phyloP scores from a whole-genome alignment of 768 basidiomycete genomes.

The Psilocybe tampanensis region DNA sequence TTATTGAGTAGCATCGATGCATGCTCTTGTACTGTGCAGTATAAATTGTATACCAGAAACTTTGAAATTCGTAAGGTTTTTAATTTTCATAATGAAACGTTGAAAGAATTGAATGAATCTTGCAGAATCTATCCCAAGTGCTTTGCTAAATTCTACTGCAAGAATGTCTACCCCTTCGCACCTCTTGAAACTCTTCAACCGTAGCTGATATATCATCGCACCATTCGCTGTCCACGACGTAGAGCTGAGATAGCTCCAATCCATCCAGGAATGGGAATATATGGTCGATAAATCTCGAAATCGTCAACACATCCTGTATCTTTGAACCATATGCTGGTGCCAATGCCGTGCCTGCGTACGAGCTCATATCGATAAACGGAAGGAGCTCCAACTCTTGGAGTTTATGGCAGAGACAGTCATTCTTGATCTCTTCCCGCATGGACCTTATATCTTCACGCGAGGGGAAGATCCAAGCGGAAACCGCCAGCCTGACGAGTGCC shows the following conservation, averaged over 20 bases:
- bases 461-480: neutral
- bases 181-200: neutral
- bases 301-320: neutral
- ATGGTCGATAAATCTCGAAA: neutral
- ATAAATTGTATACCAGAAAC: too few species aligned
- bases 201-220: neutral
- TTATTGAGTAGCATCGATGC: too few species aligned
- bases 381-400: neutral
- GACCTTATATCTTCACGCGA: neutral
- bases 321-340: neutral
- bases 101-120: too few species aligned
- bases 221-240: neutral
- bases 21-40: too few species aligned
- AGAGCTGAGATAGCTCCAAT: neutral
- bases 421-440: neutral
- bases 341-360: neutral
- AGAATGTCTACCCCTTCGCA: neutral
- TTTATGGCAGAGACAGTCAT: neutral
- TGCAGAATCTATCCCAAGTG: too few species aligned
- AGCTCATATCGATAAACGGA: neutral
- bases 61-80: too few species aligned
- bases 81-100: too few species aligned
- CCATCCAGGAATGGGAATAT: neutral
- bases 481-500: neutral
- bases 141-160: neutral